These are phyloP conservation scores for Cladosporium sphaerospermum DNA, from an alignment of 2,329 filamentous ascomycete species.

Conservation along the genomic window DNA sequence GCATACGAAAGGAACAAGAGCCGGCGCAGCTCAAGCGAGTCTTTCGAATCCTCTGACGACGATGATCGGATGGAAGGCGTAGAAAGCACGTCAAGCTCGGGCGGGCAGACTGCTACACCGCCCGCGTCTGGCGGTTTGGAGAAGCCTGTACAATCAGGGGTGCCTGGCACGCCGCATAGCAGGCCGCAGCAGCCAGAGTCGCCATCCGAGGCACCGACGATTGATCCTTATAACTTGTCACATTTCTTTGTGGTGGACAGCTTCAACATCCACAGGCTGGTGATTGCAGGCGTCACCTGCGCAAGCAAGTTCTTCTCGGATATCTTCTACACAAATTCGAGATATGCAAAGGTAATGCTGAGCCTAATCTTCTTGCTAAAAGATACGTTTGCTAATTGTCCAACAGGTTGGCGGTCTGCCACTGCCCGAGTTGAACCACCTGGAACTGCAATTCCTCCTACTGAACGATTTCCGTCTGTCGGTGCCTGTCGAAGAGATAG, in stretches of 20 bases:
- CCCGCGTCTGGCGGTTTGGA: slow-evolving; percentile 45
- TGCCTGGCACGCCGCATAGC: slow-evolving; percentile 34
- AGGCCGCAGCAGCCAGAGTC: slow-evolving; percentile 27
- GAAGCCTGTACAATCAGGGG: slow-evolving; percentile 29
- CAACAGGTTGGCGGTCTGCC: slow-evolving; percentile 85
- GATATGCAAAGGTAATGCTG: slow-evolving; percentile 83
- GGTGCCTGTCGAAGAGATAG: slow-evolving; percentile 88
- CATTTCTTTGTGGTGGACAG: slow-evolving; percentile 94
- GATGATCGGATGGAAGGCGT: slow-evolving; percentile 28
- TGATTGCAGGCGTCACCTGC: slow-evolving; percentile 95
- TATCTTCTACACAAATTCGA: slow-evolving; percentile 97
- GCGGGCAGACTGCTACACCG: slow-evolving; percentile 40
- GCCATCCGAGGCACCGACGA: slow-evolving; percentile 30
- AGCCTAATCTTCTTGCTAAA: slow-evolving; percentile 23
- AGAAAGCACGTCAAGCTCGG: slow-evolving; percentile 15
- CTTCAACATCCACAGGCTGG: slow-evolving; percentile 95
- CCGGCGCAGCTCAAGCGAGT: slow-evolving; percentile 13
- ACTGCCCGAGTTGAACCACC: slow-evolving; percentile 84
- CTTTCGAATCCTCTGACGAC: slow-evolving; percentile 20
- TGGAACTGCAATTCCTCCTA: slow-evolving; percentile 91
- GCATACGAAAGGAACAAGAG: slow-evolving; percentile 30
- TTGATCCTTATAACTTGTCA: slow-evolving; percentile 49
- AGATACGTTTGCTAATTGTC: slow-evolving; percentile 11
- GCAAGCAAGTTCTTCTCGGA: slow-evolving; percentile 99
- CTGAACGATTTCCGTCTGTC: slow-evolving; percentile 94